phyloP scores from a whole-genome alignment of 768 basidiomycete genomes.

The Steccherinum ochraceum region DNA sequence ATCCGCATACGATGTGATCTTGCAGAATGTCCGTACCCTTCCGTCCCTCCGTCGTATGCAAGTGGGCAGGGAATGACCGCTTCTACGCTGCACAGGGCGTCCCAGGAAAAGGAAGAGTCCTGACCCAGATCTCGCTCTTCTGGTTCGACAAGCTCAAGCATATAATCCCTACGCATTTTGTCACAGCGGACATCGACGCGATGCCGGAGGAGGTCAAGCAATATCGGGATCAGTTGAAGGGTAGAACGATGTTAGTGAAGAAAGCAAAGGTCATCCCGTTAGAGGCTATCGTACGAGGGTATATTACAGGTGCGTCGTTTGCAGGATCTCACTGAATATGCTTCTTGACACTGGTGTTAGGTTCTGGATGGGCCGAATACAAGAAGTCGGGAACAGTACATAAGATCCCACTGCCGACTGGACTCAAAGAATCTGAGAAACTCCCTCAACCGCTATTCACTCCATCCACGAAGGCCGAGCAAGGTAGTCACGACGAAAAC shows the following conservation, averaged over 20 bases:
- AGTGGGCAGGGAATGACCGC: slow-evolving; percentile 1
- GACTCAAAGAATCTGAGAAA: slow-evolving; percentile 80
- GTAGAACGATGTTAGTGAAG: slow-evolving; percentile 84
- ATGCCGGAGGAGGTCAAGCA: slow-evolving; percentile 79
- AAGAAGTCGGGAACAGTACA: slow-evolving; percentile 84
- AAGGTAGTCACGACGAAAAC: slow-evolving; percentile 94
- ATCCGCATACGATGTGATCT: slow-evolving; percentile 93
- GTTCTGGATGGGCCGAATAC: slow-evolving; percentile 96
- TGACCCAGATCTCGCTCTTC: slow-evolving; percentile 88
- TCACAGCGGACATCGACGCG: slow-evolving; percentile 66
- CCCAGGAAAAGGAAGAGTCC: slow-evolving; percentile 84
- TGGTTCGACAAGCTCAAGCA: slow-evolving; percentile 84
- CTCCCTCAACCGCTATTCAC: slow-evolving; percentile 85
- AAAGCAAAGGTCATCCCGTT: slow-evolving; percentile 86
- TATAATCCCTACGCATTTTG: slow-evolving; percentile 86
- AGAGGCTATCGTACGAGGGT: slow-evolving; percentile 95
- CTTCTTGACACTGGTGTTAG: slow-evolving; percentile 33
- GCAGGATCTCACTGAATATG: neutral
- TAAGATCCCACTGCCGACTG: slow-evolving; percentile 68
- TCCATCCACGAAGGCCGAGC: slow-evolving; percentile 94
- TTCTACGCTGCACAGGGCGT: slow-evolving; percentile 61
- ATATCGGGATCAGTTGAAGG: slow-evolving; percentile 73
- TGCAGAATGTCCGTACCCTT: slow-evolving; percentile 70
- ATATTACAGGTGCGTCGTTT: slow-evolving; percentile 73
- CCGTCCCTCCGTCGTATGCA: neutral